These are phyloP conservation scores for Pelargonium myrrhifolium DNA, from an alignment of 441 rosid genomes.

Conservation along the genomic window DNA sequence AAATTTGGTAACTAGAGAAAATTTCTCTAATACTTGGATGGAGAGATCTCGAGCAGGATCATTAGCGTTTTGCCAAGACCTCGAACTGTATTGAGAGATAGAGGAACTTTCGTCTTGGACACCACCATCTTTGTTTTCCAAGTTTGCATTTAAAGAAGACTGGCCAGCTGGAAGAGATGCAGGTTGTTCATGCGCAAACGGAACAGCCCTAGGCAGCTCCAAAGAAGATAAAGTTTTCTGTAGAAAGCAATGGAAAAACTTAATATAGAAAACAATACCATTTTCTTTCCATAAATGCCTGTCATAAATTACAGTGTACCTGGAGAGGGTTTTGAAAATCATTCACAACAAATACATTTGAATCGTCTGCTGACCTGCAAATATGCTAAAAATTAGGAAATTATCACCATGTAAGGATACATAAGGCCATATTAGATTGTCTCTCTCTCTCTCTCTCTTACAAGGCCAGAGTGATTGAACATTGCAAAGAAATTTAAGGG, in stretches of 20 bases:
- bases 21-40: constrained; percentile 83
- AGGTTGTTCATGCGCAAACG: constrained; percentile 53
- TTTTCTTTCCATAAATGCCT: background rate
- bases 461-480: no score
- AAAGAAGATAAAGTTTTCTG: constrained; percentile 88
- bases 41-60: constrained; percentile 92
- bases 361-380: constrained; percentile 84
- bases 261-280: background rate
- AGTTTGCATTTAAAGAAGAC: constrained; percentile 40
- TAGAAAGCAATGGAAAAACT: constrained; percentile 23
- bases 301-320: constrained; percentile 31
- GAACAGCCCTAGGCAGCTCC: constrained; percentile 80
- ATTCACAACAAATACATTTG: constrained; percentile 81
- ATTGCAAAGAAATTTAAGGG: background rate
- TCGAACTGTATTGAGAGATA: constrained; percentile 42
- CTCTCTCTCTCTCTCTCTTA: no score
- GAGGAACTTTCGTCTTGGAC: constrained; percentile 28
- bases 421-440: background rate
- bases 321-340: constrained; percentile 84
- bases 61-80: constrained; percentile 52
- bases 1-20: constrained; percentile 90
- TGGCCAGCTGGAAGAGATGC: constrained; percentile 34
- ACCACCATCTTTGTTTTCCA: constrained; percentile 33
- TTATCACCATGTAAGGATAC: constrained; percentile 14
- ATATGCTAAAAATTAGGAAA: constrained; percentile 19